phyloP scores from a whole-genome alignment of 2,329 filamentous ascomycete genomes.

The Botrytis sinoallii region DNA sequence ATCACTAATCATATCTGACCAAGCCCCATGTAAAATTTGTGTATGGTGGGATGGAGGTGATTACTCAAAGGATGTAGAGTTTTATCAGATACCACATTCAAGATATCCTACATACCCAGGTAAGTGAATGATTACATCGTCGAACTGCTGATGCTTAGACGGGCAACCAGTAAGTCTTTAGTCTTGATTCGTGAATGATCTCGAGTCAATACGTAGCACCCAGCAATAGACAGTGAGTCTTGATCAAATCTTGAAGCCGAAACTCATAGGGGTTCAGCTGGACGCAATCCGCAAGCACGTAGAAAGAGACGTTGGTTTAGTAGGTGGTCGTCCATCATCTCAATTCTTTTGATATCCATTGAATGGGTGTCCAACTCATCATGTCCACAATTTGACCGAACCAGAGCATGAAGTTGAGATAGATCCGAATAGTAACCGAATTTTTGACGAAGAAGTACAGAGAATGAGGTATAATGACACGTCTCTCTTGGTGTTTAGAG shows the following conservation, averaged over 20 bases:
- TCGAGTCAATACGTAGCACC: neutral
- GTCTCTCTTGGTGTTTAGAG: neutral
- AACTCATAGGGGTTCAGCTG: neutral
- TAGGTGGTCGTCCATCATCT: neutral
- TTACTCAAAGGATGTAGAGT: neutral
- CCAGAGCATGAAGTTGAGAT: neutral
- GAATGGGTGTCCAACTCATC: neutral
- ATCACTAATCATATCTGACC: neutral
- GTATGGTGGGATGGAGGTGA: neutral
- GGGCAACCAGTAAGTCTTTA: neutral
- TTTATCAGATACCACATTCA: neutral
- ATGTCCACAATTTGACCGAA: conserved; percentile 8
- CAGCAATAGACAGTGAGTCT: neutral
- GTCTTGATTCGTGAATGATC: neutral
- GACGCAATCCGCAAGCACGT: neutral
- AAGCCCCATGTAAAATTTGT: neutral
- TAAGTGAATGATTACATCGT: neutral
- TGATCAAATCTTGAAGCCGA: neutral
- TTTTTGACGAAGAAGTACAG: neutral
- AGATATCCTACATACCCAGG: neutral
- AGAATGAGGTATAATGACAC: neutral
- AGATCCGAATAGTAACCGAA: neutral
- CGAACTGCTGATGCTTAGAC: neutral
- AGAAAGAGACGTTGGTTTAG: neutral
- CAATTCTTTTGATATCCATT: neutral